Base-by-base conservation (phyloP, 2,329 filamentous ascomycete genomes). In the Aureobasidium sp. region DNA sequence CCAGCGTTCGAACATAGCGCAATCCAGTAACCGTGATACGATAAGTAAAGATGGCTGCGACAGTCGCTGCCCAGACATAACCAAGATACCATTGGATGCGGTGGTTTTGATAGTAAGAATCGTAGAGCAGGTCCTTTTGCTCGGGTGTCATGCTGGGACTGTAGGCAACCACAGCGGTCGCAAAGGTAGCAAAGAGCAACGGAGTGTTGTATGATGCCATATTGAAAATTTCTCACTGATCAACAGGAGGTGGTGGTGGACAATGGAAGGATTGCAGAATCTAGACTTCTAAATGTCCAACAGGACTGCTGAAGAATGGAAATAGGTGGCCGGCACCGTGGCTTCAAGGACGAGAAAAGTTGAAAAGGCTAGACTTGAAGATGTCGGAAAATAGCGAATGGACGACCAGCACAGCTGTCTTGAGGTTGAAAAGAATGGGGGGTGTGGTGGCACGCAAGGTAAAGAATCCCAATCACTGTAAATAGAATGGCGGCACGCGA, bases 1-100 rank as follows among this genome's bases (percentile, higher is more conserved):
- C 81, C 46, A 95, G 79, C 27, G 83, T 86, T 64, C 91, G 84
- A 38, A 92, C 77, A 69, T 94, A 87, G 65, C 81, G 83, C 61
- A 83, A 77, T 60, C 88, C 74, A 59, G 81, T 79, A 54, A 84
- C 79, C 59, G 78, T 74, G 64, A 86, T 72, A 63, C 87, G 84
- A 82, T 89, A 93, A 64, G 85, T 66, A 64, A 89, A 78, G 67
- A 92, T 78, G 53, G 80, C 78, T 37, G 73, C 79, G 13, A 86
- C 81, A 55, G 91, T 77, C 54, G 80, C 80, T 57, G 83, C 83
- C 71, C 88, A 84, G 29, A 87, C 71, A 62, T 66, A 69, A 40
- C 64, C 68, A 29, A 70, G 69, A 64, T 71, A 72, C 64, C 68
- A 71, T 62, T 66, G 64, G 50, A 73, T 69, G 19, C 66, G 66